These are phyloP conservation scores for Fusarium xylarioides DNA, from an alignment of 2,329 filamentous ascomycete species.

Conservation along the genomic window DNA sequence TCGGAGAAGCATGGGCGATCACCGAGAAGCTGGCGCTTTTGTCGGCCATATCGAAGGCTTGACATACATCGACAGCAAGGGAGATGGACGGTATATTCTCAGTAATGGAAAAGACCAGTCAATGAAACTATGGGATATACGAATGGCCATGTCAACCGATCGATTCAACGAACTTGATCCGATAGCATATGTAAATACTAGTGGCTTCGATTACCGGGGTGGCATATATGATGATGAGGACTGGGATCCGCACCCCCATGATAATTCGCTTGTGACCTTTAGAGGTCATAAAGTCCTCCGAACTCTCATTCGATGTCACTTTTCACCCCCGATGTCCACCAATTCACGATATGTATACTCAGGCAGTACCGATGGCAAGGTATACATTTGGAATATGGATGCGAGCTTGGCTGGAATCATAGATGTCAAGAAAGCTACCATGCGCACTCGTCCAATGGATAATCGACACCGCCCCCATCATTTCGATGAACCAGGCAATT, in stretches of 20 bases:
- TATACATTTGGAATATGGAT: constrained; percentile 94
- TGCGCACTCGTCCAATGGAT: constrained; percentile 66
- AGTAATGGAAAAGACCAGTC: constrained; percentile 96
- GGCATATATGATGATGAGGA: constrained; percentile 70
- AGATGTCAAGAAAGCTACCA: constrained; percentile 78
- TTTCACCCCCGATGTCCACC: constrained; percentile 85
- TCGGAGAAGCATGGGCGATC: constrained; percentile 87
- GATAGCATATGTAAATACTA: constrained; percentile 60
- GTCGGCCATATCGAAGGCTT: constrained; percentile 73
- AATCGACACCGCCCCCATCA: constrained; percentile 65
- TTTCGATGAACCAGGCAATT: constrained; percentile 64
- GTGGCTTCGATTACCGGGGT: constrained; percentile 79
- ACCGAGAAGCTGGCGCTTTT: constrained; percentile 73
- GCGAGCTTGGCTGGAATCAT: constrained; percentile 82
- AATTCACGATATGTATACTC: constrained; percentile 94
- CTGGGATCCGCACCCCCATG: constrained; percentile 73
- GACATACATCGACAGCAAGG: constrained; percentile 76
- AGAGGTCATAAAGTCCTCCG: constrained; percentile 87
- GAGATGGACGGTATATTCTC: constrained; percentile 82
- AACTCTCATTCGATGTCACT: constrained; percentile 94
- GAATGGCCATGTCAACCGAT: constrained; percentile 84
- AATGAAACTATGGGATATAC: constrained; percentile 96
- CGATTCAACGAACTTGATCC: constrained; percentile 66
- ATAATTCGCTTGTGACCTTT: constrained; percentile 94
- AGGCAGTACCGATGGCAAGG: constrained; percentile 87